Base-by-base conservation (phyloP, 1,284 basidiomycete genomes). In the Meripilus lineatus region DNA sequence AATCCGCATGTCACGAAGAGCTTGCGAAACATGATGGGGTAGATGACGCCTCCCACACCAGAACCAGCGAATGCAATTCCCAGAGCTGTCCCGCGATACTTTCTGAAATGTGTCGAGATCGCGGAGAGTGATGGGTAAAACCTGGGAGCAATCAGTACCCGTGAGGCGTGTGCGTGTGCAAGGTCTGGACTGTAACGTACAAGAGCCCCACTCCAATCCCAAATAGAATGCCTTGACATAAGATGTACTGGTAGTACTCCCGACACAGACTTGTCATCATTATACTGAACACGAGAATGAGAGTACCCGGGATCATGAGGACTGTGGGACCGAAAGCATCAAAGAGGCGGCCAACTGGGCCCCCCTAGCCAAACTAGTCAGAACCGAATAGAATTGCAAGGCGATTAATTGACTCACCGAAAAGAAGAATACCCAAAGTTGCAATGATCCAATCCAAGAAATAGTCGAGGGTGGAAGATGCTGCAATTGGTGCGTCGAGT, bases 11-110 rank as follows among this genome's bases (percentile, higher is more conserved):
- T 46, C 28, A 59, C 50, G 54, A 84, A 82, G 11, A 85, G 71
- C 20, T 65, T 66, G 48, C 77, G 75, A 21, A 85, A 68, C 63
- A 84, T 68, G 45, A 86, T 75, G 0, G 84, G 81, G 51, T 77
- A 85, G 7, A 84, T 63, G 3, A 85, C 77, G 5, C 84, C 84
- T 20, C 83, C 83, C 79, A 59, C 51, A 24, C 61, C 58, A 5
- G 62, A 62, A 8, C 63, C 63, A 3, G 63, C 53, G 15, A 58
- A 69, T 65, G 50, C 63, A 52, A 61, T 80, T 72, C 65, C 81
- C 64, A 34, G 73, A 71, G 21, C 81, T 67, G 38, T 84, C 63
- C 52, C 78, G 71, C 35, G 75, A 66, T 46, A 83, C 57, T 14
- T 78, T 45, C 74, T 75, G 57, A 70, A 69, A 34, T 84, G 82